These are phyloP conservation scores for Aquilaria malaccensis DNA, from an alignment of 345 rosid species.

Conservation along the genomic window DNA sequence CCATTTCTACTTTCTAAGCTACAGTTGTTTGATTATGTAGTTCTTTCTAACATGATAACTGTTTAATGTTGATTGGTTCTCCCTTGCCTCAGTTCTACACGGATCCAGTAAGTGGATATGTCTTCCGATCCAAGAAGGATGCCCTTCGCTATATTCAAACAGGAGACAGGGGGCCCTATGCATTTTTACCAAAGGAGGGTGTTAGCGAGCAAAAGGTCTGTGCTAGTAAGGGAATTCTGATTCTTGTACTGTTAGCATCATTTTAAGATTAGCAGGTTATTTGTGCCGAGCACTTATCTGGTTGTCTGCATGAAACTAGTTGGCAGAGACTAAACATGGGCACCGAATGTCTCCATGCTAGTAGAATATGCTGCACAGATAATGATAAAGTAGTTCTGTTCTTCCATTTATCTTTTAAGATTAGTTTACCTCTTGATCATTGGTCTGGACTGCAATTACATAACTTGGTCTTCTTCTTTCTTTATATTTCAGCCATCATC, in stretches of 20 bases:
- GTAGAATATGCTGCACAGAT: no score
- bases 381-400: no score
- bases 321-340: no score
- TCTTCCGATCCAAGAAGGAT: conserved; percentile 31
- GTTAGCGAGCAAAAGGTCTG: neutral
- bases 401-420: no score
- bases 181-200: conserved; percentile 15
- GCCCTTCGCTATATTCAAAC: conserved; percentile 29
- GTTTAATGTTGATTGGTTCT: conserved; percentile 10
- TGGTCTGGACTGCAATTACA: no score
- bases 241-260: no score
- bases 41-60: neutral
- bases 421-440: no score
- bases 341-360: no score
- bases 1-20: neutral
- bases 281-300: no score
- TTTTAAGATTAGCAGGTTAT: no score
- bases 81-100: conserved; percentile 28
- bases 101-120: conserved; percentile 31
- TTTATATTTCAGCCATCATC: conserved; percentile 11
- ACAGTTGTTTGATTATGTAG: neutral
- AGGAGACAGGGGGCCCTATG: conserved; percentile 21
- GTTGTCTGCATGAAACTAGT: no score
- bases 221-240: neutral
- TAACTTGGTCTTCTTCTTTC: neutral